Base-by-base conservation (phyloP, 768 basidiomycete species). In the Dictyophora rubrovolvata region DNA sequence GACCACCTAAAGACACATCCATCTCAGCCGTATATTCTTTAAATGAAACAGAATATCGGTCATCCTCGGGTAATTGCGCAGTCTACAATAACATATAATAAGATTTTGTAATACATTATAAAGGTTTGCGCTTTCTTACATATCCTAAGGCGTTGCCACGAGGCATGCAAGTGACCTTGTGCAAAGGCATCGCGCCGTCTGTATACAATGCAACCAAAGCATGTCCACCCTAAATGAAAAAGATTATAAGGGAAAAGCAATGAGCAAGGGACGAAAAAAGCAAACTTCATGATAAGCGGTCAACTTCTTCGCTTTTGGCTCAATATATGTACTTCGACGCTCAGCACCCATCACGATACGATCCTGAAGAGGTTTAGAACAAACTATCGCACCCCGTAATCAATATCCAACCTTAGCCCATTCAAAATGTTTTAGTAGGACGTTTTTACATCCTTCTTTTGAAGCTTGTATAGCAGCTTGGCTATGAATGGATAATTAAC, bases 281-380 rank as follows among this genome's bases (percentile, higher is more conserved):
- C 75, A 48, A 56, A 86, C 87, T 79, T 99, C 96, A 72, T 98
- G 95, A 74, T 97, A 97, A 7, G 96, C 96, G 0, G 95, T 98
- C 51, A 89, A 82, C 57, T 87, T 74, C 70, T 93, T 95, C 35
- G 81, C 84, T 71, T 92, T 87, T 36, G 87, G 84, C 61, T 90
- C 87, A 61, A 97, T 89, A 68, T 84, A 93, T 47, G 87, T 84
- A 59, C 88, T 93, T 74, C 85, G 88, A 62, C 96, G 80, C 71
- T 98, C 95, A 8, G 90, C 91, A 48, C 96, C 96, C 93, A 99
- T 94, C 62, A 96, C 74, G 61, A 98, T 97, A 59, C 92, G 87
- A 71, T 95, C 92, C 88, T 85, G 64, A 22, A 49, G n/a, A 14
- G 7, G 28, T 28, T 28, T 28, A 28, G 28, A 28, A 7, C 28